Evolutionary conservation across 345 rosid genomes (phyloP).

Genomic region (Viola odorata): DNA sequence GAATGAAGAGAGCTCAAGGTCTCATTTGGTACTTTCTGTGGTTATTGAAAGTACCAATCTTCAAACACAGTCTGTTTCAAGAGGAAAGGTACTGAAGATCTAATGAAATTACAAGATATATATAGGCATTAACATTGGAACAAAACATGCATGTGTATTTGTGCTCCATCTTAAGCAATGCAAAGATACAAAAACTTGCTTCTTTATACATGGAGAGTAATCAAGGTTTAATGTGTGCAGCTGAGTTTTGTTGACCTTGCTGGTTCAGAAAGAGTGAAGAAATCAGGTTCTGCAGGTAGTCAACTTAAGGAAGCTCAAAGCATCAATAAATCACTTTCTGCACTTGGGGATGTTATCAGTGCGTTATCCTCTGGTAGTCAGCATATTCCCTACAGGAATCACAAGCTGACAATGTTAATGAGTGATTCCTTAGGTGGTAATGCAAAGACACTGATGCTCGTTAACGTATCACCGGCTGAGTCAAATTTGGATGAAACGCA

Average conservation of each 20-base stretch:
- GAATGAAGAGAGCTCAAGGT: constrained; percentile 97
- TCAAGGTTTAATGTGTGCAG: constrained; percentile 31
- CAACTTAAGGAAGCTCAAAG: constrained; percentile 98
- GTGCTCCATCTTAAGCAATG: not conserved
- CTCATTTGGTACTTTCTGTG: constrained; percentile 84
- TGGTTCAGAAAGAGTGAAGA: constrained; percentile 92
- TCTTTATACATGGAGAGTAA: not conserved
- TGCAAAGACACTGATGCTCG: constrained; percentile 96
- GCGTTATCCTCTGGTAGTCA: constrained; percentile 82
- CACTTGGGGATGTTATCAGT: constrained; percentile 89
- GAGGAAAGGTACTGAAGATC: constrained; percentile 66
- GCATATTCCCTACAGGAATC: constrained; percentile 90
- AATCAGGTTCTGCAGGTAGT: constrained; percentile 82
- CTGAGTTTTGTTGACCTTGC: constrained; percentile 97
- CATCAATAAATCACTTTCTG: constrained; percentile 91
- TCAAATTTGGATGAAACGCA: constrained; percentile 86
- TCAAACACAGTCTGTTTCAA: constrained; percentile 80
- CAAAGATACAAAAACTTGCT: not conserved
- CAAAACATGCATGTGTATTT: not conserved
- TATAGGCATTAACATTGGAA: not conserved
- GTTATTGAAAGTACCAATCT: constrained; percentile 92
- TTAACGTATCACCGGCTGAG: constrained; percentile 83
- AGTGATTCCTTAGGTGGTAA: constrained; percentile 98
- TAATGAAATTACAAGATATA: constrained; percentile 4
- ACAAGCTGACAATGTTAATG: constrained; percentile 94